These are phyloP conservation scores for Acer yangbiense DNA, from an alignment of 345 rosid genomes.

Conservation along the genomic window DNA sequence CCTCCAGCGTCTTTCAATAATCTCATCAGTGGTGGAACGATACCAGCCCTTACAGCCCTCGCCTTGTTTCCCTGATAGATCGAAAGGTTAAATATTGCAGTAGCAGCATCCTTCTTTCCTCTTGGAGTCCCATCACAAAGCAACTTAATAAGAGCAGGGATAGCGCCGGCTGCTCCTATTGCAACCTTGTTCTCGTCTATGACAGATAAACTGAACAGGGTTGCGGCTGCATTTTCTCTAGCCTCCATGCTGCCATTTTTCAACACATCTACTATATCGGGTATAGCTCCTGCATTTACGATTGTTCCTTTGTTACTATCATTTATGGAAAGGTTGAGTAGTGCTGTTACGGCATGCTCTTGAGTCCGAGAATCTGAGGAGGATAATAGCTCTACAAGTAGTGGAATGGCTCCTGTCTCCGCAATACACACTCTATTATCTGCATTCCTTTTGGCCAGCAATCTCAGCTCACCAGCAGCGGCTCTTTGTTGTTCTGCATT, in stretches of 20 bases:
- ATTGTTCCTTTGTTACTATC: conserved; percentile 88
- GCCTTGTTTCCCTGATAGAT: conserved; percentile 98
- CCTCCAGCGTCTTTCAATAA: conserved; percentile 88
- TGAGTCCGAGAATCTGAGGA: conserved; percentile 83
- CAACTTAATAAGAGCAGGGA: conserved; percentile 84
- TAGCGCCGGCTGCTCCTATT: conserved; percentile 94
- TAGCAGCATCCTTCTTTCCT: conserved; percentile 97
- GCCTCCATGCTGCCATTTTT: conserved; percentile 96
- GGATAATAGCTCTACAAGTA: conserved; percentile 81
- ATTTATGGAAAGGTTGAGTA: conserved; percentile 94
- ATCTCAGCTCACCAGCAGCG: conserved; percentile 93
- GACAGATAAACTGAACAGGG: conserved; percentile 93
- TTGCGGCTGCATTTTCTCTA: conserved; percentile 97
- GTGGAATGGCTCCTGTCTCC: conserved; percentile 93
- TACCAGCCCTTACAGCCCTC: conserved; percentile 92
- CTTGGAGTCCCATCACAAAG: conserved; percentile 88
- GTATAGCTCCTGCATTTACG: conserved; percentile 94
- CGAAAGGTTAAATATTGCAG: conserved; percentile 91
- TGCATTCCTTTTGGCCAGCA: conserved; percentile 90
- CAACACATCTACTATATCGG: conserved; percentile 86
- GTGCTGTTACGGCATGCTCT: conserved; percentile 97
- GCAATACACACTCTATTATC: conserved; percentile 96
- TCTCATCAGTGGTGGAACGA: conserved; percentile 69
- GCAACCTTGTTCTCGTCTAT: conserved; percentile 96
- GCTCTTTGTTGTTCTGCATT: conserved; percentile 82